These are phyloP conservation scores for Beauveria brongniartii DNA, from an alignment of 2,329 filamentous ascomycete genomes.

Conservation along the genomic window DNA sequence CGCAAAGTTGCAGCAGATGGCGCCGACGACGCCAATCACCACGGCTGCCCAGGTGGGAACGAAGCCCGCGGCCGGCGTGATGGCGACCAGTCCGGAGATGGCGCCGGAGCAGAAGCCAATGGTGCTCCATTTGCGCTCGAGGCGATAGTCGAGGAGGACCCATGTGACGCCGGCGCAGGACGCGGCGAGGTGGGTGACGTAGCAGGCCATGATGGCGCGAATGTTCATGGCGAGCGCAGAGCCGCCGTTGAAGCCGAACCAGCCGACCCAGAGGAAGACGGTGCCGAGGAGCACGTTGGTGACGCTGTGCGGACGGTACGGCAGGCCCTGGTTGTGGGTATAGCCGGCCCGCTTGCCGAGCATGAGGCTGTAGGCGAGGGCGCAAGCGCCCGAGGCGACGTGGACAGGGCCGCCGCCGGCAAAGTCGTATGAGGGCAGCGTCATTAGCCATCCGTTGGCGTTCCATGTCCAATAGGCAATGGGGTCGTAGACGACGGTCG, in stretches of 20 bases:
- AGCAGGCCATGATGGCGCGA: slow-evolving; percentile 80
- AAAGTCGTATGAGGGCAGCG: slow-evolving; percentile 63
- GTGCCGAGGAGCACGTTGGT: slow-evolving; percentile 68
- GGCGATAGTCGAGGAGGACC: slow-evolving; percentile 78
- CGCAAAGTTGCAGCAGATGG: slow-evolving; percentile 69
- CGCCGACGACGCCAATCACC: slow-evolving; percentile 51
- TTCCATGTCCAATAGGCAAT: slow-evolving; percentile 77
- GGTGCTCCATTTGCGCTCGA: slow-evolving; percentile 91
- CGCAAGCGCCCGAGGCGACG: slow-evolving; percentile 63
- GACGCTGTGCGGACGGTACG: slow-evolving; percentile 65
- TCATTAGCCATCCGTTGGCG: slow-evolving; percentile 60
- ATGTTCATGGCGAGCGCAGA: slow-evolving; percentile 74
- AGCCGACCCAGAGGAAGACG: slow-evolving; percentile 80
- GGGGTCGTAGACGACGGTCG: slow-evolving; percentile 63
- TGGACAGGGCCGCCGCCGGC: slow-evolving; percentile 70
- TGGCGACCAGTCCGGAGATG: slow-evolving; percentile 80
- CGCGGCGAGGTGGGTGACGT: slow-evolving; percentile 82
- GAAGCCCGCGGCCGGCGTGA: slow-evolving; percentile 76
- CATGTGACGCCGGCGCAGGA: slow-evolving; percentile 74
- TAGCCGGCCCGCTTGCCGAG: slow-evolving; percentile 61
- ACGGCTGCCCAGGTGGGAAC: slow-evolving; percentile 59
- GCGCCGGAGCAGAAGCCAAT: slow-evolving; percentile 88
- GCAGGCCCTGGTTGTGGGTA: slow-evolving; percentile 50
- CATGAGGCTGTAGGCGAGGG: slow-evolving; percentile 66
- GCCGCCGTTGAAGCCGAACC: slow-evolving; percentile 95